These are phyloP conservation scores for Ascoidea asiatica DNA, from an alignment of 805 yeast genomes.

Conservation along the genomic window DNA sequence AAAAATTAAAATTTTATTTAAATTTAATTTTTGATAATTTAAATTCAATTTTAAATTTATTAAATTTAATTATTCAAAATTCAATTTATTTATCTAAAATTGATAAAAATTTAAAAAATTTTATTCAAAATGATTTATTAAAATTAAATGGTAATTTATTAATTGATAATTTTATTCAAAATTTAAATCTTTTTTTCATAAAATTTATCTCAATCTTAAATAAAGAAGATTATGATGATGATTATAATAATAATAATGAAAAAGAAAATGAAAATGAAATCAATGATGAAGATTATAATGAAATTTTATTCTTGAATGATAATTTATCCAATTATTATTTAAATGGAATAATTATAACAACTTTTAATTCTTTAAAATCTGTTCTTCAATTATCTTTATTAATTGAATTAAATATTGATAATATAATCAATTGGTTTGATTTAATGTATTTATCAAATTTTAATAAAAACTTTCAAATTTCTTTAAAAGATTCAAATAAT, in stretches of 20 bases:
- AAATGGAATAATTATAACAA: no score
- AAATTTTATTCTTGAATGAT: no score
- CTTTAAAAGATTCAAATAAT: conserved; percentile 12
- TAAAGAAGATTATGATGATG: neutral
- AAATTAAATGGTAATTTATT: neutral
- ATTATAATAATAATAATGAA: no score
- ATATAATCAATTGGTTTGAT: conserved; percentile 39
- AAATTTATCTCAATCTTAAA: no score
- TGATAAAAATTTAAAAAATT: no score
- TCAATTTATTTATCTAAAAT: neutral
- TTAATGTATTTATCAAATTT: conserved; percentile 26
- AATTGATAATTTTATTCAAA: neutral
- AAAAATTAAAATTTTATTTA: no score
- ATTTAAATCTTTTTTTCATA: no score
- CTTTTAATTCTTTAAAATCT: neutral
- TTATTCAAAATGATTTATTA: neutral
- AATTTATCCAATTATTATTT: neutral
- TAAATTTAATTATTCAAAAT: no score
- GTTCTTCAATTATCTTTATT: neutral
- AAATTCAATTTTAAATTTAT: neutral
- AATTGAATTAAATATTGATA: no score
- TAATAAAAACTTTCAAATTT: conserved; percentile 8
- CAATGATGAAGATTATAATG: neutral
- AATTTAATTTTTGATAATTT: no score
- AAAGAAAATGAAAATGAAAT: neutral